phyloP scores from a whole-genome alignment of 1,284 basidiomycete genomes.

The Microbotryum lychnidis-dioicae region DNA sequence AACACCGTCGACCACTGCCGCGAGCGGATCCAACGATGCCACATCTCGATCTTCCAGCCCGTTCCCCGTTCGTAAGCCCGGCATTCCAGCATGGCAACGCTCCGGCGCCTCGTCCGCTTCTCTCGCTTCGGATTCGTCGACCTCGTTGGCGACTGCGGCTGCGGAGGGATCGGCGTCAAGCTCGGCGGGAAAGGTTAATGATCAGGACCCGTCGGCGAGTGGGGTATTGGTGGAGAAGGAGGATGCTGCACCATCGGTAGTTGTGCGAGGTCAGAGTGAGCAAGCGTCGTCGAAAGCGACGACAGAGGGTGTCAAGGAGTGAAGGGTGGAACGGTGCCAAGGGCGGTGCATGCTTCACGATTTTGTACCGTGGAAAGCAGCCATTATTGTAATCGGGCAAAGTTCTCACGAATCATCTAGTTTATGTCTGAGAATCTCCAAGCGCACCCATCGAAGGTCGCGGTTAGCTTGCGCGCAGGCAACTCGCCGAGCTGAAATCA shows the following conservation, averaged over 20 bases:
- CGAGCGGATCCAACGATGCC: background rate
- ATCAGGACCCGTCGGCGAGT: slow-evolving; percentile 21
- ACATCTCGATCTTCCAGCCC: background rate
- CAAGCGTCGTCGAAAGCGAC: background rate
- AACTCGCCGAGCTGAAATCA: too few species aligned
- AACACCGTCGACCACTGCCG: slow-evolving; percentile 33
- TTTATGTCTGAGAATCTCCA: too few species aligned
- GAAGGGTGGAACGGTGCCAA: background rate
- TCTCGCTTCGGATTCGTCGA: background rate
- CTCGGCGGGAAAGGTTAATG: background rate
- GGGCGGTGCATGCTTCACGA: too few species aligned
- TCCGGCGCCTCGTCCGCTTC: slow-evolving; percentile 9
- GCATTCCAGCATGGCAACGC: slow-evolving; percentile 83
- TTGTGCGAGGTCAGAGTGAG: background rate
- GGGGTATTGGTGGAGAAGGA: slow-evolving; percentile 30
- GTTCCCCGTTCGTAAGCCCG: slow-evolving; percentile 49
- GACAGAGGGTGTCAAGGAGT: background rate
- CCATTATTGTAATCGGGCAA: too few species aligned
- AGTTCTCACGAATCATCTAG: too few species aligned
- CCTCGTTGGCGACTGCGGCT: background rate
- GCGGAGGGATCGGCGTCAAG: background rate
- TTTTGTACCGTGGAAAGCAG: too few species aligned
- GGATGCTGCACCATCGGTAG: background rate
- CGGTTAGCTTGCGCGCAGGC: too few species aligned
- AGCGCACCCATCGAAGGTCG: too few species aligned